A percentile compares a stretch with the other conserved stretches of the same genome.
Evolutionary conservation across 768 basidiomycete species (phyloP).

Genomic region (Boletus patriciae): DNA sequence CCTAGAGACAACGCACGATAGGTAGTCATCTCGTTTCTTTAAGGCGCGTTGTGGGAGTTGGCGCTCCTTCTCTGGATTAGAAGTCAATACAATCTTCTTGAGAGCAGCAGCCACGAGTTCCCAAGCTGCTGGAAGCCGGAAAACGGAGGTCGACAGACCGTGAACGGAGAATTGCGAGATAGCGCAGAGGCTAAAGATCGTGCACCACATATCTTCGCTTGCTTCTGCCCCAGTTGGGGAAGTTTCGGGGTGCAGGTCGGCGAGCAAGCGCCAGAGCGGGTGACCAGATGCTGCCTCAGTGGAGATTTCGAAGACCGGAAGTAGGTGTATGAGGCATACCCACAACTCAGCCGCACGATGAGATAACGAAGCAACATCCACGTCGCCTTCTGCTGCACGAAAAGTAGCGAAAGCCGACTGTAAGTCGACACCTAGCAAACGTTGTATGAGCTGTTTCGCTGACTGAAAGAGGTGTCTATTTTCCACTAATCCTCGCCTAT

Average conservation of each 20-base stretch:
- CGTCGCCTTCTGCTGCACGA: constrained; percentile 16
- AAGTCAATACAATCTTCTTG: constrained; percentile 55
- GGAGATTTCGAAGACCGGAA: constrained; percentile 27
- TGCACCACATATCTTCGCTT: constrained; percentile 73
- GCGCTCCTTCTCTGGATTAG: constrained; percentile 45
- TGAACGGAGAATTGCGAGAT: constrained; percentile 75
- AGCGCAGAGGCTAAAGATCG: constrained; percentile 65
- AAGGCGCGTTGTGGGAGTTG: constrained; percentile 38
- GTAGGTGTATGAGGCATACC: constrained; percentile 70
- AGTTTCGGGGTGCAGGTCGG: constrained; percentile 32
- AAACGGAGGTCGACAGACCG: constrained; percentile 43
- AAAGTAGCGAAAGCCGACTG: constrained; percentile 30
- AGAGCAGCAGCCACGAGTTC: constrained; percentile 58
- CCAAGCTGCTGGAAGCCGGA: constrained; percentile 62
- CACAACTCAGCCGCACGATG: constrained; percentile 64
- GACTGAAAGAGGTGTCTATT: constrained; percentile 27
- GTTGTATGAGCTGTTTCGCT: constrained; percentile 43
- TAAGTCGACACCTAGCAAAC: constrained; percentile 56
- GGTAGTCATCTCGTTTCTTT: constrained; percentile 65
- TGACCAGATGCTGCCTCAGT: constrained; percentile 25
- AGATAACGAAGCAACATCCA: constrained; percentile 38
- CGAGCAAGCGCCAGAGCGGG: constrained; percentile 49
- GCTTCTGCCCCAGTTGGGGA: constrained; percentile 39
- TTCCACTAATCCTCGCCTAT: constrained; percentile 29
- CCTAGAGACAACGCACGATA: constrained; percentile 65